Evolutionary conservation across 1,284 basidiomycete genomes (phyloP), one percentile per base, ranked within the genome.

Genomic region (Trametes versicolor): DNA sequence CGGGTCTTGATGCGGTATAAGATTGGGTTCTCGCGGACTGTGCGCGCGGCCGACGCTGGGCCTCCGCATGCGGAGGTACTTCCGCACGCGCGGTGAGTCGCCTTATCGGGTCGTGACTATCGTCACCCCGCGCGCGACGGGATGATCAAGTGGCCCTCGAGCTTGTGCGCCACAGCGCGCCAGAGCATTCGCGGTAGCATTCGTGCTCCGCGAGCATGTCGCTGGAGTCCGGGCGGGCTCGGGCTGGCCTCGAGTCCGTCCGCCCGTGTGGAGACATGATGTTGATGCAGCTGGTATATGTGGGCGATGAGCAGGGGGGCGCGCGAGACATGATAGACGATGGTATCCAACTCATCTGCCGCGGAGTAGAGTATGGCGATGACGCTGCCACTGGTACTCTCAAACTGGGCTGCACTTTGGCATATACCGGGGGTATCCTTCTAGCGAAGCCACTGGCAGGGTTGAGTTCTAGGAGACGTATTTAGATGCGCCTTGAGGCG

Each of bases 131-230:
- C 36, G 53, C 53, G 53, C 48, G 53, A 55, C 27, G 47, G 39
- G 37, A 41, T 55, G 52, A 50, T 34, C 37, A 7, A 23, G 47
- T 36, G 51, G 37, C 45, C 52, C 27, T 45, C 43, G 32, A 60
- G 51, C 17, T 27, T n/a, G 58, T 55, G 34, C 52, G 45, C 60
- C 60, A 61, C 52, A 15, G 51, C 25, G 21, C 13, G 37, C 37
- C 37, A 12, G 15, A 13, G 37, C 15, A 39, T 12, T 17, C 37
- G 37, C 37, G 12, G 37, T 10, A 12, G 15, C 15, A 39, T 39
- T 39, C 37, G 37, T 17, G 37, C 37, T 3, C 49, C 17, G 25
- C 25, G 17, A 25, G 29, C 36, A 4, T 36, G 23, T 39, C 36
- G 43, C 37, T 41, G 43, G 21, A 29, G 27, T 12, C 32, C 50